Base-by-base conservation (phyloP, 345 rosid species). In the Salix purpurea region DNA sequence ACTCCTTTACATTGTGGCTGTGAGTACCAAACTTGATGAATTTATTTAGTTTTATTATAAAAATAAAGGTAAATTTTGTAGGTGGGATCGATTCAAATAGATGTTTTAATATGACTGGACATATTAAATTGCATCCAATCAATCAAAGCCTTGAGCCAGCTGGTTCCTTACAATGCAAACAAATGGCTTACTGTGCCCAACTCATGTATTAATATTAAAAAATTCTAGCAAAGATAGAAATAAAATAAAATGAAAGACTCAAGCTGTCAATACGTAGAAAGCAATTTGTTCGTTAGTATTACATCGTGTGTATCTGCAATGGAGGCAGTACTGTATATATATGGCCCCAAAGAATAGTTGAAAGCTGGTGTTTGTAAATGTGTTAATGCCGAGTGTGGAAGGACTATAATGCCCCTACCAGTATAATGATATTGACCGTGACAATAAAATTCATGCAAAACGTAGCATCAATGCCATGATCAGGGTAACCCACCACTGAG, bases 401-500 rank as follows among this genome's bases (percentile, higher is more conserved):
- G 15, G 50, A 12, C 50, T 46, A 58, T 58, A 58, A 58, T 54
- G 64, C 28, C n/a, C 26, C 64, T 10, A 4, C 64, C 64, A n/a
- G 28, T 58, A 23, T 23, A 58, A 58, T 46, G 50, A 46, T n/a
- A 4, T 1, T 58, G 64, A n/a, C 13, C 28, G 1, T n/a, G 10
- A n/a, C 62, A 9, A n/a, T 7, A 16, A n/a, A 16, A 26, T 4
- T 6, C 68, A 10, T 21, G 6, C 2, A 26, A 37, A 46, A 40
- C 67, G 46, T 56, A 54, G 12, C 18, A 40, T 28, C 34, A 77
- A 65, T 54, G 50, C 21, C n/a, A 81, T 36, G 32, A 82, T 52
- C 8, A 74, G 42, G 0, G 79, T 5, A 71, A 76, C 44, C 84
- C 66, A 77, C 81, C 66, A 73, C 16, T 54, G 23, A 14, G 56